Base-by-base conservation (phyloP, 1,284 basidiomycete genomes). In the Rhodotorula sp. region DNA sequence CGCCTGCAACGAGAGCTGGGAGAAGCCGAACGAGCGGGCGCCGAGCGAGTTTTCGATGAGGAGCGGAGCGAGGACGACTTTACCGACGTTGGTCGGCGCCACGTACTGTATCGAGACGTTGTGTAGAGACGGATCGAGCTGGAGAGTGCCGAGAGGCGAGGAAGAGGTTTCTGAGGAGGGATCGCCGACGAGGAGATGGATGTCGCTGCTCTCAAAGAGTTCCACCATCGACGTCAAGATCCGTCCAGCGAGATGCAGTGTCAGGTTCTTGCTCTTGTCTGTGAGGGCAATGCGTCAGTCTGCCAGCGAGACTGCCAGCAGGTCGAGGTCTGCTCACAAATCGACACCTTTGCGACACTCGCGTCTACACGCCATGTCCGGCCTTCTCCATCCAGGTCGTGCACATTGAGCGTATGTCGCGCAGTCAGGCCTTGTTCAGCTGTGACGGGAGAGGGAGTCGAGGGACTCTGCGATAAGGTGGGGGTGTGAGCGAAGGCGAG, bases 301-400 rank as follows among this genome's bases (percentile, higher is more conserved):
- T 18, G 48, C 31, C 15, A 5, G 8, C 11, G 24, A 6, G 34
- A 16, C 26, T 37, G 40, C 8, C 28, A 20, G 37, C 28, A 20
- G 37, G 20, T n/a, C 34, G 22, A n/a, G n/a, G 53, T 52, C 56
- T 40, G 80, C 88, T 80, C 78, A 91, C 89, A 92, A 80, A 81
- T 92, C 88, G 76, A 92, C 86, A 77, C 91, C 89, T 77, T 90
- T 87, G 56, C 50, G 7, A 60, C 53, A 4, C 30, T 34, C 16
- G 34, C 44, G 4, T 60, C 30, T 4, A 68, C 50, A 1, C 7
- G 2, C 61, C 62, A 68, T 31, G 56, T 50, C 16, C 31, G 15
- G n/a, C 46, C 58, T n/a, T 60, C 47, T 1, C 70, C 70, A 15
- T 71, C 70, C 26, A 65, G 18, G 34, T 68, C 67, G 30, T 68